These are phyloP conservation scores for Afroboletus lepidellus DNA, from an alignment of 1,284 basidiomycete genomes.

Conservation along the genomic window DNA sequence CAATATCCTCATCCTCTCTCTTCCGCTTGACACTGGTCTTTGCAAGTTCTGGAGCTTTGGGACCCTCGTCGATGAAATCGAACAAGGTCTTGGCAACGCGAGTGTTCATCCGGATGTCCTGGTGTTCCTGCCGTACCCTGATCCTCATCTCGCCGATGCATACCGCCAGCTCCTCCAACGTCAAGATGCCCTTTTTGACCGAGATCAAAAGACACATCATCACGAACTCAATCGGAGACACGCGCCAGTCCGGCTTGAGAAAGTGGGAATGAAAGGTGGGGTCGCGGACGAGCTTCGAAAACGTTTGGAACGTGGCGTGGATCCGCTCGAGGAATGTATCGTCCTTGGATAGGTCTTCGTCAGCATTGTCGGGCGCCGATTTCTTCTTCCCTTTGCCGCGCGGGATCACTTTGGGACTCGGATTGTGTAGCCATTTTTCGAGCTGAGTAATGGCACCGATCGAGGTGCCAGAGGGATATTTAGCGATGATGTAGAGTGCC, in stretches of 20 bases:
- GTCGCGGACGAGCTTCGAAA: slow-evolving; percentile 42
- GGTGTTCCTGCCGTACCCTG: slow-evolving; percentile 46
- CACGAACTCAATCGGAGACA: slow-evolving; percentile 66
- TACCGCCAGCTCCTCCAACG: slow-evolving; percentile 39
- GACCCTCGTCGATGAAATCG: slow-evolving; percentile 38
- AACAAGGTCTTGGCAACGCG: slow-evolving; percentile 50
- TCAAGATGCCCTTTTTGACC: slow-evolving; percentile 38
- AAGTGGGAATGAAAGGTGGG: slow-evolving; percentile 35
- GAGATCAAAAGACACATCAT: slow-evolving; percentile 51
- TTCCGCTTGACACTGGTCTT: slow-evolving; percentile 21
- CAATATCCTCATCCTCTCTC: slow-evolving; percentile 26
- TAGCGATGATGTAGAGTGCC: slow-evolving; percentile 50
- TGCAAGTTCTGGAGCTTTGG: background rate
- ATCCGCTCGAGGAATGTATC: slow-evolving; percentile 37
- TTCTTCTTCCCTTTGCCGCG: slow-evolving; percentile 23
- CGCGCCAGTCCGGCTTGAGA: slow-evolving; percentile 34
- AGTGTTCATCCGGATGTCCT: slow-evolving; percentile 53
- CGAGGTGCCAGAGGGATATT: slow-evolving; percentile 35
- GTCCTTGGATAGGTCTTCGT: slow-evolving; percentile 28
- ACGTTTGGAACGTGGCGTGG: slow-evolving; percentile 43
- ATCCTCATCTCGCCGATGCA: slow-evolving; percentile 50
- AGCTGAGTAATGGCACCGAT: slow-evolving; percentile 41
- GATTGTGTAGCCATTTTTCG: slow-evolving; percentile 53
- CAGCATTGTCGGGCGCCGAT: slow-evolving; percentile 1
- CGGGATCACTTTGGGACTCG: slow-evolving; percentile 5